phyloP scores from a whole-genome alignment of 352 stramenopile genomes.

The Phytopythium delawarense region DNA sequence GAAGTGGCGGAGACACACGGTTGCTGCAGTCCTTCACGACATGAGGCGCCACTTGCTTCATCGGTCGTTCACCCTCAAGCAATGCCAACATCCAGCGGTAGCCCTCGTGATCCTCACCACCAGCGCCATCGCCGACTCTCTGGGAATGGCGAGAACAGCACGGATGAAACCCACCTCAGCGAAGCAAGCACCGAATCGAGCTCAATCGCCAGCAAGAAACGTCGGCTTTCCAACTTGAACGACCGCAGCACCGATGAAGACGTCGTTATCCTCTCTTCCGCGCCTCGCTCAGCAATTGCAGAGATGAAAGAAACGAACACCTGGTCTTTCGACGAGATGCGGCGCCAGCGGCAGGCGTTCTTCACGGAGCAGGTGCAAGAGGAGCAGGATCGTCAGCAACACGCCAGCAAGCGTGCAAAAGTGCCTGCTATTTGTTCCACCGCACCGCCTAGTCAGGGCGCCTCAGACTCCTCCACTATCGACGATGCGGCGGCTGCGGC shows the following conservation, averaged over 20 bases:
- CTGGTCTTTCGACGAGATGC: constrained; percentile 43
- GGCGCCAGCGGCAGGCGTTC: constrained; percentile 30
- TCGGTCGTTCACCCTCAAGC: neutral
- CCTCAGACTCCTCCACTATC: constrained; percentile 11
- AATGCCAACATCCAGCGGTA: neutral
- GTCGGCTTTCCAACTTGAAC: constrained; percentile 1
- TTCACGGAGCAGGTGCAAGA: constrained; percentile 40
- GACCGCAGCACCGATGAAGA: neutral
- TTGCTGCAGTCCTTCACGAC: neutral
- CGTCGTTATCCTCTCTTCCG: neutral
- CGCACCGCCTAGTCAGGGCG: constrained; percentile 10
- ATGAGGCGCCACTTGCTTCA: neutral
- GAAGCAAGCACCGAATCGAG: neutral
- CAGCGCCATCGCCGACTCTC: neutral
- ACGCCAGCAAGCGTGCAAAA: constrained; percentile 15
- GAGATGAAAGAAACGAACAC: constrained; percentile 4
- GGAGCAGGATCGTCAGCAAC: constrained; percentile 21
- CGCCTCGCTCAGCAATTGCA: neutral
- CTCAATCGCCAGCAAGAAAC: neutral
- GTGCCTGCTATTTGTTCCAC: constrained; percentile 38
- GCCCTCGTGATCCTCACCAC: neutral
- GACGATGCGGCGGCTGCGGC: constrained; percentile 45
- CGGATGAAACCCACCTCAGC: neutral
- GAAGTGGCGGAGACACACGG: neutral
- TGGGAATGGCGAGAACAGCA: neutral